Percentiles rank a stretch among this genome's conserved stretches.
These are phyloP conservation scores for Chara braunii DNA, from an alignment of 139 green algal species.

Conservation along the genomic window DNA sequence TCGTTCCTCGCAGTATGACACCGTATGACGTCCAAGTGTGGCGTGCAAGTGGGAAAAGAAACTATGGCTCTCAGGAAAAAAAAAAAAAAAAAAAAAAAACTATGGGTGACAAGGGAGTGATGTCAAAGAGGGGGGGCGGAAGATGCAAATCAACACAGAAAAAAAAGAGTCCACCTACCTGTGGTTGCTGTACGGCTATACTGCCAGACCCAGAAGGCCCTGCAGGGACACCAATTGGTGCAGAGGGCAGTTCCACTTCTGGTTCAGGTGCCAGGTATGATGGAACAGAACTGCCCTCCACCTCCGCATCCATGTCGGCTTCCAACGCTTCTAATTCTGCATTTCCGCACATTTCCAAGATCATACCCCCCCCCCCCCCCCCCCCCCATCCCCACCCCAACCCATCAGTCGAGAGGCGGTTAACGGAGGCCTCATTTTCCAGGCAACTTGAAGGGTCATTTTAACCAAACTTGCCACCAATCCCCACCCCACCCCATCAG, in stretches of 20 bases:
- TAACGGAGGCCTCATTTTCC: not conserved
- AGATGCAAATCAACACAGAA: not conserved
- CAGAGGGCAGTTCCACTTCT: not conserved
- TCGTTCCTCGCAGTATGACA: too few relatives aligned
- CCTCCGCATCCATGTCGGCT: slow-evolving; percentile 39
- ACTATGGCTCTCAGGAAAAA: too few relatives aligned
- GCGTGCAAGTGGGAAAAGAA: too few relatives aligned
- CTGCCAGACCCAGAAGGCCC: not conserved
- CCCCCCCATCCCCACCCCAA: slow-evolving; percentile 4
- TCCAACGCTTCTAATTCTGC: slow-evolving; percentile 83
- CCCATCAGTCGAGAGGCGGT: not conserved
- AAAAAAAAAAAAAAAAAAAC: too few relatives aligned
- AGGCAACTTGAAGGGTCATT: not conserved
- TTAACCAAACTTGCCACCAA: not conserved
- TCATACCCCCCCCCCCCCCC: too few relatives aligned
- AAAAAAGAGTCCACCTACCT: not conserved
- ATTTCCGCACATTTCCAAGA: not conserved
- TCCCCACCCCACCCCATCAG: not conserved
- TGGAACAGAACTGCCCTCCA: slow-evolving; percentile 4
- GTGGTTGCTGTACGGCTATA: not conserved
- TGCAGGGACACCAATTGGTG: not conserved
- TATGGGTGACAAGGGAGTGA: too few relatives aligned
- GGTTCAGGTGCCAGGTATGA: slow-evolving; percentile 23
- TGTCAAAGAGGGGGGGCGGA: not conserved
- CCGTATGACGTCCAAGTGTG: too few relatives aligned